Evolutionary conservation across 306 rosid genomes (phyloP).

Genomic region (Ceratonia siliqua): DNA sequence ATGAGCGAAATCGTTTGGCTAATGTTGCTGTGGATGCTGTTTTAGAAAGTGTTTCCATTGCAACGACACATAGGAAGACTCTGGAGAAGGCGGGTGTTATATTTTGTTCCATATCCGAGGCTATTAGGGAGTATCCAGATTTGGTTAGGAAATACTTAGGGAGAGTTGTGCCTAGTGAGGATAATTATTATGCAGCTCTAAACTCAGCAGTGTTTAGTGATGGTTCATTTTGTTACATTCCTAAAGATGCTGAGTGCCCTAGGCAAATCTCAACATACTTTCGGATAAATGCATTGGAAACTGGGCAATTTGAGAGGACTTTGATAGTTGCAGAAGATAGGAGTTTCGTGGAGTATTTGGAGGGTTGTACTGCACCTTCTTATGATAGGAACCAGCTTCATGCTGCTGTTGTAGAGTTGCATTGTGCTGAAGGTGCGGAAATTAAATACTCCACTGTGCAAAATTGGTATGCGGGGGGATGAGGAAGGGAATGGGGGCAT

Average conservation of each 20-base stretch:
- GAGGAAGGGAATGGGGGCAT: slow-evolving; percentile 84
- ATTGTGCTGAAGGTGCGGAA: slow-evolving; percentile 72
- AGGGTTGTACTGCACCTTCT: slow-evolving; percentile 93
- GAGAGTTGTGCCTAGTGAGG: slow-evolving; percentile 78
- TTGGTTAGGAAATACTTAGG: slow-evolving; percentile 70
- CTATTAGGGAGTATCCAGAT: slow-evolving; percentile 79
- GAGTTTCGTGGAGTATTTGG: slow-evolving; percentile 89
- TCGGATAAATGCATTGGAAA: slow-evolving; percentile 80
- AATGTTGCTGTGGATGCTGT: slow-evolving; percentile 90
- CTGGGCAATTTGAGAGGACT: slow-evolving; percentile 94
- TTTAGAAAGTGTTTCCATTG: slow-evolving; percentile 84
- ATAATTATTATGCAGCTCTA: slow-evolving; percentile 78
- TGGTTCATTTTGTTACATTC: slow-evolving; percentile 85
- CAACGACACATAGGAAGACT: slow-evolving; percentile 83
- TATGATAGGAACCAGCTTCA: slow-evolving; percentile 91
- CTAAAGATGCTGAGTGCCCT: slow-evolving; percentile 78
- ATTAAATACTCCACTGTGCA: slow-evolving; percentile 96
- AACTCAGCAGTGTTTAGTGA: slow-evolving; percentile 90
- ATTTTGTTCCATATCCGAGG: slow-evolving; percentile 88
- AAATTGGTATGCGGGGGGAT: slow-evolving; percentile 94
- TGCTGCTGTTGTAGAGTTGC: slow-evolving; percentile 90
- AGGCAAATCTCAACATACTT: slow-evolving; percentile 91
- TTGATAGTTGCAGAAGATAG: slow-evolving; percentile 87
- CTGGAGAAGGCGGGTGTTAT: slow-evolving; percentile 80
- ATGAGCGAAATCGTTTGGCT: slow-evolving; percentile 78